These are phyloP conservation scores for Paraglomus brasilianum DNA, from an alignment of 192 early-diverging fungal genomes.

Conservation along the genomic window DNA sequence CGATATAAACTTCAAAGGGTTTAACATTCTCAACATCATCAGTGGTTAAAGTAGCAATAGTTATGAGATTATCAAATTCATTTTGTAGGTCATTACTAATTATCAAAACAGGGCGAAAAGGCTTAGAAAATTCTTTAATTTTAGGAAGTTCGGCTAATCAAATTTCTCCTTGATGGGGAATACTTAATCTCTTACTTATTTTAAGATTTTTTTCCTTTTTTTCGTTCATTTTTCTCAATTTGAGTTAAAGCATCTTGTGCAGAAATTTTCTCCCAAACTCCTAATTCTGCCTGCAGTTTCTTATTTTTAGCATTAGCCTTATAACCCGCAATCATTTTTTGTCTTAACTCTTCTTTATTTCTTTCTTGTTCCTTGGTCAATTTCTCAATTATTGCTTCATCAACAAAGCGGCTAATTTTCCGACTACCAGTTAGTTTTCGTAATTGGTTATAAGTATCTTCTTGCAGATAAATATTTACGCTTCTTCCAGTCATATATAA, in stretches of 20 bases:
- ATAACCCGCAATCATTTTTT: neutral
- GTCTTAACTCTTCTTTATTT: slow-evolving; percentile 8
- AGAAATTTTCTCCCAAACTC: too few relatives aligned
- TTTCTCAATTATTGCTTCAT: neutral
- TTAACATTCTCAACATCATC: neutral
- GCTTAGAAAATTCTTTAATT: too few relatives aligned
- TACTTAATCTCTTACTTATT: neutral
- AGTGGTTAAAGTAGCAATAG: slow-evolving; percentile 6
- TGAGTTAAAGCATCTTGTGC: too few relatives aligned
- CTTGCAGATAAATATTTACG: slow-evolving; percentile 2
- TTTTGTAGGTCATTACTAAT: slow-evolving; percentile 19
- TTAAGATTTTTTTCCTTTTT: neutral
- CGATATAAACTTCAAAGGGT: slow-evolving; percentile 26
- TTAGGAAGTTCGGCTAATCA: slow-evolving; percentile 12
- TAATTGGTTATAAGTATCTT: slow-evolving; percentile 6
- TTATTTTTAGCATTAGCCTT: neutral
- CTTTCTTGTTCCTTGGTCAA: neutral
- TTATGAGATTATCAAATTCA: neutral
- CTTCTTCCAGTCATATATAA: neutral
- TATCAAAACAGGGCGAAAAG: neutral
- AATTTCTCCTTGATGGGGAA: slow-evolving; percentile 18
- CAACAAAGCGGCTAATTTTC: slow-evolving; percentile 11
- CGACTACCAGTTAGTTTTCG: neutral
- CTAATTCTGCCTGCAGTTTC: neutral
- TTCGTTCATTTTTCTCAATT: too few relatives aligned